Percentiles rank a stretch among this genome's conserved stretches.
Conservation (phyloP, 1,284 basidiomycete species). For the Omphalotus olearius region DNA sequence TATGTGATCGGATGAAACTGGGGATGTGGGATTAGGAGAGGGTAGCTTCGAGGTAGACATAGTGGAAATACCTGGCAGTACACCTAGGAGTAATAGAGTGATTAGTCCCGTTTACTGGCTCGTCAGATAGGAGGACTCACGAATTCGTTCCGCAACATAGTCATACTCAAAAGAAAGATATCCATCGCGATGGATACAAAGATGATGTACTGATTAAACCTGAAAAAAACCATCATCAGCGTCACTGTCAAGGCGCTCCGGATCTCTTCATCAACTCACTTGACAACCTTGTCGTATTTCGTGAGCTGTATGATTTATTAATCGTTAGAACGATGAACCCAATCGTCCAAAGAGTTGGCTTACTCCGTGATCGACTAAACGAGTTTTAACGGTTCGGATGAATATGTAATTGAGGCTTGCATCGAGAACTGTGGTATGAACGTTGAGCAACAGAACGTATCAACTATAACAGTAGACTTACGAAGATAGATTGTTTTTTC, state of each 20-base stretch:
- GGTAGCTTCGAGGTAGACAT: not conserved
- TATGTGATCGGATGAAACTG: slow-evolving; percentile 5
- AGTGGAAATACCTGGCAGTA: not conserved
- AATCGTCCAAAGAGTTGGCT: too few relatives aligned
- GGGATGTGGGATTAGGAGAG: not conserved
- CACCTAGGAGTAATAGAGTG: too few relatives aligned
- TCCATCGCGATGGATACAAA: slow-evolving; percentile 6
- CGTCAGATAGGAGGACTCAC: not conserved
- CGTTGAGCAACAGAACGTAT: too few relatives aligned
- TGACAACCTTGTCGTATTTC: slow-evolving; percentile 4
- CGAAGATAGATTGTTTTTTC: not conserved
- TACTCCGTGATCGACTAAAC: not conserved
- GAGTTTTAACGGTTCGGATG: slow-evolving; percentile 6
- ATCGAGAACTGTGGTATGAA: not conserved
- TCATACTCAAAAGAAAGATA: not conserved
- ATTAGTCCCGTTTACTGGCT: not conserved
- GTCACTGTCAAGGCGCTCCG: not conserved
- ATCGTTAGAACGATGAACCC: too few relatives aligned
- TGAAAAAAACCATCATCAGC: not conserved
- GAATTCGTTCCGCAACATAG: not conserved
- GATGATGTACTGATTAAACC: slow-evolving; percentile 8
- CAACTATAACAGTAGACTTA: too few relatives aligned
- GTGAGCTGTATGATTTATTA: not conserved
- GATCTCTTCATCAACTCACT: not conserved
- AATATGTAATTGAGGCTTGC: slow-evolving; percentile 2